Percentiles rank a stretch among this genome's conserved stretches.
phyloP scores from a whole-genome alignment of 192 early-diverging fungal species.

The Lobosporangium transversale region DNA sequence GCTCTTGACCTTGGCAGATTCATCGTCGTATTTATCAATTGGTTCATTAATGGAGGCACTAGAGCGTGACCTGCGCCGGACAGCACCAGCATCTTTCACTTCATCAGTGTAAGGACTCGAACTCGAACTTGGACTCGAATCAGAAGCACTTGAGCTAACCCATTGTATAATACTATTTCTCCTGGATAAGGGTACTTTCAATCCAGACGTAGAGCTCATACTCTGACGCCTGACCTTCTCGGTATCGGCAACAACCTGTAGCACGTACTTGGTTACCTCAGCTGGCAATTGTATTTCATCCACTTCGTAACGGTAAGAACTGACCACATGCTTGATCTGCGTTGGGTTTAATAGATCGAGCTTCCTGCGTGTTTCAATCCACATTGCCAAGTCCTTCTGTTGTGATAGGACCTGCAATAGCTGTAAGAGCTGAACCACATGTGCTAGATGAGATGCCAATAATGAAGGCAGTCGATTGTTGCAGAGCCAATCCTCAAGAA shows the following conservation, averaged over 20 bases:
- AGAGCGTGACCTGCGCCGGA: too few species aligned
- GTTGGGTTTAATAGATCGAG: constrained; percentile 71
- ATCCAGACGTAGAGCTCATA: background rate
- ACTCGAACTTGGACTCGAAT: background rate
- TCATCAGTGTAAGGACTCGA: background rate
- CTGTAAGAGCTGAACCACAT: constrained; percentile 84
- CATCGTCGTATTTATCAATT: too few species aligned
- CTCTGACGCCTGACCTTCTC: constrained; percentile 49
- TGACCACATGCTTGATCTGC: constrained; percentile 79
- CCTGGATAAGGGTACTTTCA: background rate
- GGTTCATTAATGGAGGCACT: too few species aligned
- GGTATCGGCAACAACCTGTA: constrained; percentile 74
- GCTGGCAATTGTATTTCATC: constrained; percentile 75
- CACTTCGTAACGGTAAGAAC: constrained; percentile 88
- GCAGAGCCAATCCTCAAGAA: constrained; percentile 87
- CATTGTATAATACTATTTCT: constrained; percentile 1
- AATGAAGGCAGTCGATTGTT: constrained; percentile 58
- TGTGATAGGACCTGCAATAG: constrained; percentile 85
- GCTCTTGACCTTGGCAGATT: too few species aligned
- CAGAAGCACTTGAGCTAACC: background rate
- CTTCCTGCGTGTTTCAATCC: constrained; percentile 75
- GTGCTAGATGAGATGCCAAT: constrained; percentile 60
- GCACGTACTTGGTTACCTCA: constrained; percentile 79
- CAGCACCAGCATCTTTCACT: too few species aligned
- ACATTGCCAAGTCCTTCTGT: constrained; percentile 71